Conservation (phyloP, 2,329 filamentous ascomycete genomes). For the Didymella sp. region DNA sequence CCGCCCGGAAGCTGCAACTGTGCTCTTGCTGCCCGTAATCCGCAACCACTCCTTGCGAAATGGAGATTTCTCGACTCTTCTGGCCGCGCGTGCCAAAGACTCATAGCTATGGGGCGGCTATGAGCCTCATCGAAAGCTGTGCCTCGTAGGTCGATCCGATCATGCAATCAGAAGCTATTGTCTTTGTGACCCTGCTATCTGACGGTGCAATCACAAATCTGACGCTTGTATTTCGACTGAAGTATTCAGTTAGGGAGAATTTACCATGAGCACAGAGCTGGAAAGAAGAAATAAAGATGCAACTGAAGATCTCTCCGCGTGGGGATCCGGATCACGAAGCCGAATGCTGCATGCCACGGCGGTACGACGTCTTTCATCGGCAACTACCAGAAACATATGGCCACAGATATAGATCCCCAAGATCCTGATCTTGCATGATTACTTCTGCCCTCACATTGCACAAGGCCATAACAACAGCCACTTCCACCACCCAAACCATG, state of each 20-base stretch:
- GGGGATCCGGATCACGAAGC: conserved; percentile 16
- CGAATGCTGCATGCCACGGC: conserved; percentile 3
- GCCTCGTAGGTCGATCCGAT: not conserved
- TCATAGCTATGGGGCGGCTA: no score
- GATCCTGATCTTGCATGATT: not conserved
- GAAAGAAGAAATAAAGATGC: not conserved
- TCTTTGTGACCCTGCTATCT: not conserved
- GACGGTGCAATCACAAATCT: not conserved
- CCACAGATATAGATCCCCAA: not conserved
- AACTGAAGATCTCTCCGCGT: conserved; percentile 5
- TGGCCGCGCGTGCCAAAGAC: no score
- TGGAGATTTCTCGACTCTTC: no score
- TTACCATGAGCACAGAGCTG: not conserved
- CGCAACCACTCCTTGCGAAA: not conserved
- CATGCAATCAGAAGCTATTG: not conserved
- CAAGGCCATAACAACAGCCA: conserved; percentile 7
- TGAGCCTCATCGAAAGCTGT: not conserved
- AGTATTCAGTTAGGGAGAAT: not conserved
- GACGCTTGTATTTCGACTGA: not conserved
- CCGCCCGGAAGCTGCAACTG: not conserved
- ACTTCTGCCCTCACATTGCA: not conserved
- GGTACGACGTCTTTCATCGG: conserved; percentile 6
- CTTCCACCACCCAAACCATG: not conserved
- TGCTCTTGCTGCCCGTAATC: not conserved
- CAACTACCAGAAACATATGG: not conserved